Percentiles rank a stretch among this genome's conserved stretches.
Conservation (phyloP, 2,329 filamentous ascomycete species). For the Diaporthe destruens region DNA sequence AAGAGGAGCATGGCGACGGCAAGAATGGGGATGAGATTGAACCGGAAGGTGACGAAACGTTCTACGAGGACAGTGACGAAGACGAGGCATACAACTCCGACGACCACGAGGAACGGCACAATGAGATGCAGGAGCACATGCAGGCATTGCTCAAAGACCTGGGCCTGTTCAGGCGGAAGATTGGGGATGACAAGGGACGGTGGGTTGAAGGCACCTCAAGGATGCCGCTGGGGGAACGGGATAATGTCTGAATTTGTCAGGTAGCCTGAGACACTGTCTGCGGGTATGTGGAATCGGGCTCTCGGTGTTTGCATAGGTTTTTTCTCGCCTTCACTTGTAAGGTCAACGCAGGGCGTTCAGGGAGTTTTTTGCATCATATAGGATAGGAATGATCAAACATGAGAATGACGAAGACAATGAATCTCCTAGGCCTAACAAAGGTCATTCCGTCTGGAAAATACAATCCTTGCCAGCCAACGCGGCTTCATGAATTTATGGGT, state of each 20-base stretch:
- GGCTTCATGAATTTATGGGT: background rate
- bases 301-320: background rate
- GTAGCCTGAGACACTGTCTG: background rate
- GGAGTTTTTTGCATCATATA: conserved; percentile 15
- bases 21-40: conserved; percentile 40
- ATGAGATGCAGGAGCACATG: conserved; percentile 86
- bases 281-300: background rate
- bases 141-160: conserved; percentile 85
- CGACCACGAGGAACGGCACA: conserved; percentile 65
- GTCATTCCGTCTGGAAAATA: background rate
- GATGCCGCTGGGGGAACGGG: conserved; percentile 59
- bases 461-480: background rate
- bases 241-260: conserved; percentile 52
- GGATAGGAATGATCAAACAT: background rate
- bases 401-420: background rate
- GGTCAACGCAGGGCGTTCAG: conserved; percentile 39
- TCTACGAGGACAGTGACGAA: conserved; percentile 69
- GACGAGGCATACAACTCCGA: conserved; percentile 67
- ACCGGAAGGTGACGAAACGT: conserved; percentile 47
- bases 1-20: conserved; percentile 38
- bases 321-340: background rate
- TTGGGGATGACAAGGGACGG: conserved; percentile 82
- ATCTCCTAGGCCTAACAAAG: background rate
- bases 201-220: conserved; percentile 73
- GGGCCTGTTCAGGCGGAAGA: conserved; percentile 84